Conservation (phyloP, 306 rosid species). For the Rosa multiflora region DNA sequence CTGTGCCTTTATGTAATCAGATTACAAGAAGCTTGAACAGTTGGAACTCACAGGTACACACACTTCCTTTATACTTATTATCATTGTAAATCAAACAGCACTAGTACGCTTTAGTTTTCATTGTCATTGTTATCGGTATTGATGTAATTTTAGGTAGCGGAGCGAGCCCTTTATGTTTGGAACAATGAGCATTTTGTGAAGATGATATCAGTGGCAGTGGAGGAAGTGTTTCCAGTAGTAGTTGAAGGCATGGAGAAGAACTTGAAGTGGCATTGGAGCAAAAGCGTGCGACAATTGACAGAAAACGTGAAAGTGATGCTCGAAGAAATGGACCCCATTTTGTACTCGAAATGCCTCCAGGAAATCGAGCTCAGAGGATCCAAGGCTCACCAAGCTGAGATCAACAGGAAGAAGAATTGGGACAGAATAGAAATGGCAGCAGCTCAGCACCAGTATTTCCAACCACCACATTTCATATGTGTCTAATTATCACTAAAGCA, state of each 20-base stretch:
- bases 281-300: conserved; percentile 60
- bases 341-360: conserved; percentile 53
- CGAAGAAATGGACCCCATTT: conserved; percentile 65
- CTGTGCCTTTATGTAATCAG: conserved; percentile 65
- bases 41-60: conserved; percentile 74
- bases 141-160: conserved; percentile 56
- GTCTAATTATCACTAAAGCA: conserved; percentile 29
- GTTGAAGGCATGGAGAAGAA: conserved; percentile 74
- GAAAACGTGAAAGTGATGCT: conserved; percentile 64
- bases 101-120: background rate
- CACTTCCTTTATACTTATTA: background rate
- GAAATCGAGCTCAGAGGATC: conserved; percentile 44
- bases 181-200: conserved; percentile 82
- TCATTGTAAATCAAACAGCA: background rate
- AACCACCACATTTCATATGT: conserved; percentile 42
- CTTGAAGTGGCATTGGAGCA: conserved; percentile 77
- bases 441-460: conserved; percentile 32
- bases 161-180: conserved; percentile 82
- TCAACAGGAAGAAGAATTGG: conserved; percentile 58
- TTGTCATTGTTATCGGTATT: background rate
- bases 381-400: conserved; percentile 41
- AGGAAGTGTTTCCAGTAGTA: conserved; percentile 65
- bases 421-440: conserved; percentile 61
- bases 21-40: conserved; percentile 72
- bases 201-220: conserved; percentile 59